Percentiles rank a stretch among this genome's conserved stretches.
These are phyloP conservation scores for Emergomyces orientalis DNA, from an alignment of 2,329 filamentous ascomycete species.

Conservation along the genomic window DNA sequence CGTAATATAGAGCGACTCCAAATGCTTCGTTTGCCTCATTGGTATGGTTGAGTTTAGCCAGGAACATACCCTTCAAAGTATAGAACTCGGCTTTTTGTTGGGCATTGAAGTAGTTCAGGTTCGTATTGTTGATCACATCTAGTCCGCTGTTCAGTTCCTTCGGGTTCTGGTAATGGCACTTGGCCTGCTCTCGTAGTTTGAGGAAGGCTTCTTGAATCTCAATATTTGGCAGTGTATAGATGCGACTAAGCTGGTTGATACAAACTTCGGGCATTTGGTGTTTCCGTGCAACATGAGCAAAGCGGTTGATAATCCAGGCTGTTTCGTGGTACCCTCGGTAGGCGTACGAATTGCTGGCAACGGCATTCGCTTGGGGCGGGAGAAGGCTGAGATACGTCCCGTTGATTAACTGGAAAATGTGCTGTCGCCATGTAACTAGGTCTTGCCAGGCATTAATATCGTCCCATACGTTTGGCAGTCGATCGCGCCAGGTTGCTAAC, in stretches of 20 bases:
- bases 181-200: constrained; percentile 95
- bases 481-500: constrained; percentile 88
- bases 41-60: constrained; percentile 84
- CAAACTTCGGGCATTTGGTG: constrained; percentile 95
- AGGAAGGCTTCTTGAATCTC: constrained; percentile 99
- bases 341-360: constrained; percentile 84
- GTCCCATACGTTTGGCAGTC: constrained; percentile 95
- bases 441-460: constrained; percentile 99
- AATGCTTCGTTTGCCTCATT: constrained; percentile 90
- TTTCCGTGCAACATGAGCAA: constrained; percentile 94
- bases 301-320: constrained; percentile 99
- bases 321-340: constrained; percentile 98
- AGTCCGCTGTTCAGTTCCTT: constrained; percentile 84
- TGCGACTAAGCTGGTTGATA: constrained; percentile 91
- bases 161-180: constrained; percentile 95
- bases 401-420: constrained; percentile 98
- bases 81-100: constrained; percentile 99
- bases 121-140: constrained; percentile 99
- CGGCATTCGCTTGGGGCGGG: constrained; percentile 70
- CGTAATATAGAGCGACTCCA: constrained; percentile 89
- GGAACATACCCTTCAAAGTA: constrained; percentile 98
- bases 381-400: constrained; percentile 79
- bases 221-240: constrained; percentile 97
- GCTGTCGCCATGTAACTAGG: constrained; percentile 97
- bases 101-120: constrained; percentile 93